Evolutionary conservation across 352 stramenopile species (phyloP), one percentile per base, ranked within the genome.

Genomic region (Phytophthora meadii): DNA sequence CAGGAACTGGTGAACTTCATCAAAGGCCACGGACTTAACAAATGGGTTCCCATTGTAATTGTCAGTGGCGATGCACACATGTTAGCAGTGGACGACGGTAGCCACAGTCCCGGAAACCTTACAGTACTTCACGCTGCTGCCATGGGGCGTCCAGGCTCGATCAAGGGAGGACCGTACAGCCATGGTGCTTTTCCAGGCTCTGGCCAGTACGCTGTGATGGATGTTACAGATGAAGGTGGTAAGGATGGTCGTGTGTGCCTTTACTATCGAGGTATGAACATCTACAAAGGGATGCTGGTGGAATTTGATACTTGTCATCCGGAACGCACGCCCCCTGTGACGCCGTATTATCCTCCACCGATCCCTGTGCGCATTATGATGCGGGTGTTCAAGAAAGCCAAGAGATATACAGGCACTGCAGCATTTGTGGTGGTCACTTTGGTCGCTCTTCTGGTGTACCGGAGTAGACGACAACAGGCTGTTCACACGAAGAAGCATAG

Each of bases 61-160:
- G 68, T 95, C 12, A 92, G 83, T 48, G 90, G 90, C 17, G 90
- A 97, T 52, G 90, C 90, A 32, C 90, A 97, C 61, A 97, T 97
- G 90, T 70, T 97, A 10, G 90, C 89, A 9, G 76, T 95, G 14
- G 90, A 97, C 34, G 87, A 97, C 40, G 90, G 90, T 7, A 66
- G 59, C 10, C 54, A 95, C 68, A 90, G 74, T 28, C 82, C 85
- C 0, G 89, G 88, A 2, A 90, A 93, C 45, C 66, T 97, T 22
- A 86, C 79, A 10, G 63, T 88, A 7, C 82, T 97, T 25, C 90
- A 97, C 27, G 83, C 90, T 10, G 89, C 90, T 12, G 87, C 90
- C 2, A 53, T 97, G 28, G 90, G 90, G 14, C 76, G 84, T 8
- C 88, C 88, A 1, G 87, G 87, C 0, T 94, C 85, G 8, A 78